Base-by-base conservation (phyloP, 257 asterid genomes). In the Voacanga thouarsii region DNA sequence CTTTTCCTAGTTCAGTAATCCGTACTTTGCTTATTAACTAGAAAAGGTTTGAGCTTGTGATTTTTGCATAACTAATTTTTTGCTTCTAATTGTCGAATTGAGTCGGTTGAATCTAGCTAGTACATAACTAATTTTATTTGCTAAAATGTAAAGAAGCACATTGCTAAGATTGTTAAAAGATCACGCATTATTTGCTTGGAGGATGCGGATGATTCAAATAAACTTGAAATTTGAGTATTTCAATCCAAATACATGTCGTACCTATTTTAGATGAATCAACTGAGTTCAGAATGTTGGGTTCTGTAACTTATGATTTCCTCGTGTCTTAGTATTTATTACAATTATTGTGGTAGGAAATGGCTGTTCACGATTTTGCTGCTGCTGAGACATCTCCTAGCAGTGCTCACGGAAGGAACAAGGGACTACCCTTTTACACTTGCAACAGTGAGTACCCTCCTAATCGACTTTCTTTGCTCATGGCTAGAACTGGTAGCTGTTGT, bases 381-480 rank as follows among this genome's bases (percentile, higher is more conserved):
- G 51, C 44, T 77, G 75, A 89, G 92, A 71, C 95, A 91, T 80
- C 64, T 87, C 77, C 57, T 84, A 44, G 96, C 80, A 33, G 87
- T 91, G 80, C 66, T 90, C 12, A 80, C 67, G 43, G 89, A 86
- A 80, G 94, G 83, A 75, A 80, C 86, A 47, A 88, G 80, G 71
- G 81, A 71, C 71, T 88, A 92, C 82, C 96, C 97, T 11, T 95
- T 90, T 83, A 84, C 99, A 72, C 86, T 93, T 24, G 80, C 85
- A 9, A 90, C 98, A 0, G 99, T 91, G 73, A 92, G 95, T 83
- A 28, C 30, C n/a, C 63, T 11, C 3, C 11, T 50, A 16, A 23
- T 64, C 21, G 21, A 6, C 19, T 28, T 6, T 56, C 26, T 37
- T 28, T 39, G 16, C 26, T n/a, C 14, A 37, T 43, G 0, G 5